Conservation (phyloP, 805 yeast species). For the Yarrowia hollandica region DNA sequence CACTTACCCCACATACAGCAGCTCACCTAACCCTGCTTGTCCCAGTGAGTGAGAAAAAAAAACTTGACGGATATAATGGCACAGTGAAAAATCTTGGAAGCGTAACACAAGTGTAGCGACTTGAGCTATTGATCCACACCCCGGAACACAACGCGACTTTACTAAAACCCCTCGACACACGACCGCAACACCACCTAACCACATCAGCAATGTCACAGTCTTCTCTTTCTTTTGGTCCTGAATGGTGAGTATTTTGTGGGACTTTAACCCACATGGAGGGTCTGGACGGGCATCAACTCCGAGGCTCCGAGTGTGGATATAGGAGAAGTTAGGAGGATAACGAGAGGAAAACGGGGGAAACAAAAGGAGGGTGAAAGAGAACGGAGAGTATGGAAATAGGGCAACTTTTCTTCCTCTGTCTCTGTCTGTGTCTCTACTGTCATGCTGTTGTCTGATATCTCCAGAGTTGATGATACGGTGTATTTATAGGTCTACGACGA, state of each 20-base stretch:
- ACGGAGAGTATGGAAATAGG: background rate
- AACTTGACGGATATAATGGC: conserved; percentile 26
- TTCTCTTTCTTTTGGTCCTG: conserved; percentile 30
- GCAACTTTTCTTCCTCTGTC: no score
- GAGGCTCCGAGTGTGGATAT: no score
- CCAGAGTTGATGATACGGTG: no score
- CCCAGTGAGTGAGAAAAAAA: conserved; percentile 25
- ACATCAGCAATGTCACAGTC: conserved; percentile 27
- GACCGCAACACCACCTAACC: background rate
- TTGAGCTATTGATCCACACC: conserved; percentile 15
- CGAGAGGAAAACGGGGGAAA: no score
- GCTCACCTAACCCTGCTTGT: conserved; percentile 25
- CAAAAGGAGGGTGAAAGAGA: no score
- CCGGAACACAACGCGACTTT: background rate
- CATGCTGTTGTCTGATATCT: no score
- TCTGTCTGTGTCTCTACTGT: no score
- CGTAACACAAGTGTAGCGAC: conserved; percentile 25
- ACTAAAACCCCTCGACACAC: background rate
- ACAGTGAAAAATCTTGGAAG: conserved; percentile 23
- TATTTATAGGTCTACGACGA: no score
- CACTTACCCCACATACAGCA: conserved; percentile 17
- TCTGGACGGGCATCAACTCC: no score
- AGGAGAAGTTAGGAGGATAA: no score
- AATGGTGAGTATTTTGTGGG: conserved; percentile 20
- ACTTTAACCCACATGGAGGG: background rate